phyloP scores from a whole-genome alignment of 2,329 filamentous ascomycete species.

The Fusarium fracticaudum region DNA sequence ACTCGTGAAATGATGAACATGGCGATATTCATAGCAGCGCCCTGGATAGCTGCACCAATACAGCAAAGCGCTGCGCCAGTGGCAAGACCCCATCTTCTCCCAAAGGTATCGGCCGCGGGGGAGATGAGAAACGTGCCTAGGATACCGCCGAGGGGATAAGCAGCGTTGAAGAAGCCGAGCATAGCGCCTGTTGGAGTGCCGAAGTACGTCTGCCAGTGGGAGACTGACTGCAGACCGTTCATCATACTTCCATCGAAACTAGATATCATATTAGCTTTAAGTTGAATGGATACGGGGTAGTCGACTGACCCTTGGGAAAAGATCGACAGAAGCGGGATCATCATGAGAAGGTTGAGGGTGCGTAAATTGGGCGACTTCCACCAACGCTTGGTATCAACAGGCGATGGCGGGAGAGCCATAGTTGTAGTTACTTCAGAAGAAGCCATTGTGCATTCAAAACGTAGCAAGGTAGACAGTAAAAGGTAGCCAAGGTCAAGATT shows the following conservation, averaged over 20 bases:
- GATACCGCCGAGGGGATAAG: neutral
- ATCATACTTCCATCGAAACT: conserved; percentile 3
- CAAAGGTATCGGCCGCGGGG: neutral
- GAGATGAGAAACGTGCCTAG: neutral
- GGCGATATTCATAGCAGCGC: neutral
- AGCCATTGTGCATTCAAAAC: neutral
- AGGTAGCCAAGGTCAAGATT: neutral
- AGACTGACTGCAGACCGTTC: neutral
- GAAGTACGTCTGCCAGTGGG: neutral
- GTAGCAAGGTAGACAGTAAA: neutral
- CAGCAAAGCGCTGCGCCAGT: neutral
- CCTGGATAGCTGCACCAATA: neutral
- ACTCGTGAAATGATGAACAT: neutral
- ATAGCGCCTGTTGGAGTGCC: neutral
- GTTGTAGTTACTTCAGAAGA: neutral
- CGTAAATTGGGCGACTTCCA: neutral
- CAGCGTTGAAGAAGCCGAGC: neutral
- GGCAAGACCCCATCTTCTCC: neutral
- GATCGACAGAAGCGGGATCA: neutral
- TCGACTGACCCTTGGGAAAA: neutral
- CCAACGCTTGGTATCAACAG: neutral
- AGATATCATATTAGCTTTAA: neutral
- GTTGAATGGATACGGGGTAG: neutral
- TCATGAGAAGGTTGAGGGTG: neutral
- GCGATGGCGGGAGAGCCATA: neutral